Percentiles rank a stretch among this genome's conserved stretches.
Conservation (phyloP, 1,284 basidiomycete species). For the Takashimella koratensis region DNA sequence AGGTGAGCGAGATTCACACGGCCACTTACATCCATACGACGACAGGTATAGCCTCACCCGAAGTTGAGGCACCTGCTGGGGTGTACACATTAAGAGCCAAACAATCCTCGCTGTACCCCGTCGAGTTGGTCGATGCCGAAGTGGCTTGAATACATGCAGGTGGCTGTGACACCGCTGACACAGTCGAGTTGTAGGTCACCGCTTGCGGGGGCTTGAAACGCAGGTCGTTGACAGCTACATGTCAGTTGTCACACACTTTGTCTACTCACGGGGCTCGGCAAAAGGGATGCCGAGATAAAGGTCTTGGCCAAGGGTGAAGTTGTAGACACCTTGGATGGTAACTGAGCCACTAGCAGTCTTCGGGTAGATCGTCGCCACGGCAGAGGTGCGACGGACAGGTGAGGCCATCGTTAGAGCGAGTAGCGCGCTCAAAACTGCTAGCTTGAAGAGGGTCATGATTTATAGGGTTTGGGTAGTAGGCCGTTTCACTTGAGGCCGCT, state of each 20-base stretch:
- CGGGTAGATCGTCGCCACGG: background rate
- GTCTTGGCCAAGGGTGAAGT: too few species aligned
- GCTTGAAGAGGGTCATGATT: too few species aligned
- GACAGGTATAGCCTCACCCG: conserved; percentile 38
- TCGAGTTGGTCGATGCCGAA: conserved; percentile 1
- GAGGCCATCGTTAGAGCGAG: too few species aligned
- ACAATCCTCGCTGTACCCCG: conserved; percentile 46
- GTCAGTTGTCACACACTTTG: background rate
- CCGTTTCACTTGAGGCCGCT: too few species aligned
- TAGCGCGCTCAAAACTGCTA: too few species aligned
- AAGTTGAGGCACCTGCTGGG: conserved; percentile 18
- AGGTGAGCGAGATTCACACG: background rate
- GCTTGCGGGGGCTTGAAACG: conserved; percentile 49
- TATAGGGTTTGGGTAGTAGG: too few species aligned
- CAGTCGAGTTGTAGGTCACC: conserved; percentile 20
- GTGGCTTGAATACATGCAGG: conserved; percentile 35
- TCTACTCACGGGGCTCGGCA: conserved; percentile 8
- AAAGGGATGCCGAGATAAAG: conserved; percentile 15
- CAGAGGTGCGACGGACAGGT: too few species aligned
- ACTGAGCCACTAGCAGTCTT: too few species aligned
- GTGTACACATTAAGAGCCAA: conserved; percentile 48
- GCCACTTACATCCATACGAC: conserved; percentile 30
- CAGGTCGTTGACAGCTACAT: conserved; percentile 51
- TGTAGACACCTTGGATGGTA: too few species aligned
- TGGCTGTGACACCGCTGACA: conserved; percentile 25